phyloP scores from a whole-genome alignment of 2,329 filamentous ascomycete species.

The Ampelomyces quisqualis region DNA sequence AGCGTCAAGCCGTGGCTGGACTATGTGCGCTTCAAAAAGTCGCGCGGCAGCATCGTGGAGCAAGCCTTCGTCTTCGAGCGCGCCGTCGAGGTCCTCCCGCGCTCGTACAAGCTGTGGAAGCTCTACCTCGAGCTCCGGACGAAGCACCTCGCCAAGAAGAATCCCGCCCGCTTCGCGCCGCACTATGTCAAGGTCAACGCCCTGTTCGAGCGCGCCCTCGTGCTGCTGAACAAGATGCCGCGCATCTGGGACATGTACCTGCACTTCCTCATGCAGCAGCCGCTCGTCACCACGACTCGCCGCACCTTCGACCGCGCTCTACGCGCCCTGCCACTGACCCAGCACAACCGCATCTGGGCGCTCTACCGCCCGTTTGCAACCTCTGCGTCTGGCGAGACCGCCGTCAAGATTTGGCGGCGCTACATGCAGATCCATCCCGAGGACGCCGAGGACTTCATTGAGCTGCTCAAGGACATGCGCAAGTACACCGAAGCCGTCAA shows the following conservation, averaged over 20 bases:
- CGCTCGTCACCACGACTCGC: conserved; percentile 82
- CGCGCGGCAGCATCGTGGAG: conserved; percentile 80
- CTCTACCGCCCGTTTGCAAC: conserved; percentile 89
- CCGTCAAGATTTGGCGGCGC: conserved; percentile 87
- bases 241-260: conserved; percentile 98
- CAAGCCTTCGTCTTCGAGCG: conserved; percentile 87
- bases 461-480: conserved; percentile 76
- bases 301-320: conserved; percentile 90
- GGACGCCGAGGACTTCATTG: conserved; percentile 92
- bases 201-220: conserved; percentile 87
- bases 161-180: conserved; percentile 72
- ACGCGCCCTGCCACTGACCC: conserved; percentile 86
- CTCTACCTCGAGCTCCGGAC: conserved; percentile 86
- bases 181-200: conserved; percentile 94
- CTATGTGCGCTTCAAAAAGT: conserved; percentile 87
- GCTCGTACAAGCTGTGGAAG: conserved; percentile 99
- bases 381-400: conserved; percentile 84
- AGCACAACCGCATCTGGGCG: conserved; percentile 94
- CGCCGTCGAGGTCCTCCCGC: conserved; percentile 82
- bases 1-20: conserved; percentile 93
- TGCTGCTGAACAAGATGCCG: conserved; percentile 98
- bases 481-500: conserved; percentile 89
- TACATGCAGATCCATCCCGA: conserved; percentile 98
- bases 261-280: conserved; percentile 83
- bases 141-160: conserved; percentile 78